Evolutionary conservation across 2,329 filamentous ascomycete genomes (phyloP).

Genomic region (Pyrenophora graminea): DNA sequence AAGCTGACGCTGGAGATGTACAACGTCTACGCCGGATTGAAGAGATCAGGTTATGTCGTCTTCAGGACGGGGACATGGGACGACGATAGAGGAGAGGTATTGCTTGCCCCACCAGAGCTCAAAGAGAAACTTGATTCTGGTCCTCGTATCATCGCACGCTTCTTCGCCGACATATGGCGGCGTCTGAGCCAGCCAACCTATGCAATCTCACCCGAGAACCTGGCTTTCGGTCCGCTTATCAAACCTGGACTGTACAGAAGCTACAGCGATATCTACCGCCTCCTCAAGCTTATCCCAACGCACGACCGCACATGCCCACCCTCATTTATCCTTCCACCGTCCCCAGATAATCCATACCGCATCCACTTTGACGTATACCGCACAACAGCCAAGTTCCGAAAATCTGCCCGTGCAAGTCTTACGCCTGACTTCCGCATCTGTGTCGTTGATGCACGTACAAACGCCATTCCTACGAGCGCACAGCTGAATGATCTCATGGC

Average conservation of each 20-base stretch:
- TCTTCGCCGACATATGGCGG: conserved; percentile 44
- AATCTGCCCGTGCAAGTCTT: conserved; percentile 67
- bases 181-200: conserved; percentile 31
- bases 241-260: conserved; percentile 59
- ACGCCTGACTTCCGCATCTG: conserved; percentile 82
- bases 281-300: conserved; percentile 72
- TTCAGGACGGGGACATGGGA: conserved; percentile 66
- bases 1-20: conserved; percentile 75
- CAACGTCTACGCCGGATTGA: conserved; percentile 84
- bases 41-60: conserved; percentile 80
- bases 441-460: conserved; percentile 75
- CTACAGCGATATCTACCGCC: conserved; percentile 72
- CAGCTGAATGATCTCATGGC: conserved; percentile 74
- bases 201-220: conserved; percentile 19
- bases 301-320: conserved; percentile 62
- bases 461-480: conserved; percentile 71
- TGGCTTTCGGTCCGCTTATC: conserved; percentile 55
- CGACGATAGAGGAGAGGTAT: conserved; percentile 29
- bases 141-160: conserved; percentile 36
- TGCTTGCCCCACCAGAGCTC: conserved; percentile 9
- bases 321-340: conserved; percentile 35
- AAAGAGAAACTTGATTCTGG: conserved; percentile 12
- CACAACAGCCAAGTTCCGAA: conserved; percentile 68
- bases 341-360: conserved; percentile 63
- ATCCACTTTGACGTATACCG: conserved; percentile 86